These are phyloP conservation scores for Magnolia sinica DNA, from an alignment of 164 flowering plant species.

Conservation along the genomic window DNA sequence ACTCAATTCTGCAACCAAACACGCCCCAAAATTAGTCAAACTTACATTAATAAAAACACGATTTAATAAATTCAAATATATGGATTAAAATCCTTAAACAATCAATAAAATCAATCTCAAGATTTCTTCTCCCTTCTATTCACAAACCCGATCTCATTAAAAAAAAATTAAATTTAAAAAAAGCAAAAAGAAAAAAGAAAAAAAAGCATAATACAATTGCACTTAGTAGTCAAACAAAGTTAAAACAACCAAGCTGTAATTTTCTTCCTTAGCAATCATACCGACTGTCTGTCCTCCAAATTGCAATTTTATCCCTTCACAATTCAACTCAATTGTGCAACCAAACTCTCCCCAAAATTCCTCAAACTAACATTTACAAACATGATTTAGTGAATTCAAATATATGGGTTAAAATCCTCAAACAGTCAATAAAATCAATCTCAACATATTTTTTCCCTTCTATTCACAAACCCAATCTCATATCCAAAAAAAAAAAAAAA, in stretches of 20 bases:
- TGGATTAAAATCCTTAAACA: background rate
- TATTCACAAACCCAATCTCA: constrained; percentile 6
- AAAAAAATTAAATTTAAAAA: background rate
- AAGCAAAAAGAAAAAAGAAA: background rate
- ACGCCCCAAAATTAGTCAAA: background rate
- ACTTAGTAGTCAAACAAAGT: too few species aligned
- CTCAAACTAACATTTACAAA: background rate
- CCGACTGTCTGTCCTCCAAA: too few species aligned
- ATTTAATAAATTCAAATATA: background rate
- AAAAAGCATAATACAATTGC: background rate
- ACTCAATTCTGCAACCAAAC: background rate
- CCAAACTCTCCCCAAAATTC: background rate
- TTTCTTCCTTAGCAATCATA: too few species aligned
- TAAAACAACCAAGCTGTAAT: too few species aligned
- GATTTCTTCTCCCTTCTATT: background rate
- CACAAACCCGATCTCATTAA: constrained; percentile 1
- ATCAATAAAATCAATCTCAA: constrained; percentile 6
- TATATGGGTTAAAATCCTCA: background rate
- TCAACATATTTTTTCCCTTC: background rate
- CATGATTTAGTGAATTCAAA: background rate
- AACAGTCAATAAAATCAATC: constrained; percentile 6
- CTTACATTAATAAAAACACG: background rate
- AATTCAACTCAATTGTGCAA: too few species aligned
- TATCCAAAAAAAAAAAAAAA: background rate
- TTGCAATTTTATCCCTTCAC: too few species aligned